Conservation (phyloP, 2,329 filamentous ascomycete genomes). For the Fusarium coffeatum region DNA sequence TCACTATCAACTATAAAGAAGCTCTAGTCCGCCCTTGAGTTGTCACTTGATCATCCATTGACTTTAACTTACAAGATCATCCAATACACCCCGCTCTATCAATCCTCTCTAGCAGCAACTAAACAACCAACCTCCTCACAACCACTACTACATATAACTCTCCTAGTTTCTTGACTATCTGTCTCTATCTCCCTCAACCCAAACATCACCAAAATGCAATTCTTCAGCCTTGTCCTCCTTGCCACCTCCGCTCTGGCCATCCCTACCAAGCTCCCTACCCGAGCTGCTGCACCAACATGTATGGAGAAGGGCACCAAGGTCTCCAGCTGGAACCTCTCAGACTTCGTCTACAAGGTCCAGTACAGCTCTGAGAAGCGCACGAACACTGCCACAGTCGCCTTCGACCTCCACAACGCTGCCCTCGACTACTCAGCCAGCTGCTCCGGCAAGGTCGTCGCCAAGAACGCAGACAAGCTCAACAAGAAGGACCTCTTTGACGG, state of each 20-base stretch:
- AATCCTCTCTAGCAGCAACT: neutral
- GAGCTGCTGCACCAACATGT: slow-evolving; percentile 34
- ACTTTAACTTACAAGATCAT: slow-evolving; percentile 35
- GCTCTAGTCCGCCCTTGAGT: slow-evolving; percentile 10
- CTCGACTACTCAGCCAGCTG: slow-evolving; percentile 56
- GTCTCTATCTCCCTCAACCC: neutral
- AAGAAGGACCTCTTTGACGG: slow-evolving; percentile 63
- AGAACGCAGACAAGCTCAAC: slow-evolving; percentile 26
- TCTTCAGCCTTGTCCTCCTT: slow-evolving; percentile 45
- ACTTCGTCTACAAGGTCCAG: slow-evolving; percentile 63
- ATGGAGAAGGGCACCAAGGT: slow-evolving; percentile 41
- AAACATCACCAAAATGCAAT: slow-evolving; percentile 39
- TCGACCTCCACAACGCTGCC: slow-evolving; percentile 62
- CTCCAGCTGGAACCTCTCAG: slow-evolving; percentile 54
- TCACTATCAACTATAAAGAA: slow-evolving; percentile 32
- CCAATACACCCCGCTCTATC: slow-evolving; percentile 23
- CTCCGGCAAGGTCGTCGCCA: slow-evolving; percentile 52
- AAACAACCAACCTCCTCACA: slow-evolving; percentile 27
- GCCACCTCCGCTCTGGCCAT: slow-evolving; percentile 46
- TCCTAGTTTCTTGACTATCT: neutral
- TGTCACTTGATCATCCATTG: slow-evolving; percentile 3
- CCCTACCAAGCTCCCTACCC: slow-evolving; percentile 30
- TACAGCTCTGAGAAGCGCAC: slow-evolving; percentile 62
- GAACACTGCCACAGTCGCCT: slow-evolving; percentile 58
- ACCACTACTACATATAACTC: neutral